Conservation (phyloP, 179 eudicot genomes). For the Silene vulgaris region DNA sequence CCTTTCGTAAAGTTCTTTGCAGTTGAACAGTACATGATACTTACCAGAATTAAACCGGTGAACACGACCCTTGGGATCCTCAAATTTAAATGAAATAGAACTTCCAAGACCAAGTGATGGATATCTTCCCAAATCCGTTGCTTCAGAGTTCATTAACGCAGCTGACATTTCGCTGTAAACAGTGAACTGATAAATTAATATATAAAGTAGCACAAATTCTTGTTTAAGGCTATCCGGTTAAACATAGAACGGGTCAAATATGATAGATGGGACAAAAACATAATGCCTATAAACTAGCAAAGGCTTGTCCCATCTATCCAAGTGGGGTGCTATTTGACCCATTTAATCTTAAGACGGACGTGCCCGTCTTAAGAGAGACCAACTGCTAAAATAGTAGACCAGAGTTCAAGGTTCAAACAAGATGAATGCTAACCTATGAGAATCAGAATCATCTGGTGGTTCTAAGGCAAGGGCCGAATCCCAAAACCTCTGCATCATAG, state of each 20-base stretch:
- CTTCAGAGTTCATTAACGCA: conserved; percentile 53
- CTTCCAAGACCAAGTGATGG: conserved; percentile 87
- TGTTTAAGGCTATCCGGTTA: too few relatives aligned
- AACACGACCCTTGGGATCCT: conserved; percentile 70
- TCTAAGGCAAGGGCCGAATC: conserved; percentile 90
- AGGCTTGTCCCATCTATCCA: too few relatives aligned
- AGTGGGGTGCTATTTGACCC: too few relatives aligned
- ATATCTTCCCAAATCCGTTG: conserved; percentile 54
- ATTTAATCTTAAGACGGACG: too few relatives aligned
- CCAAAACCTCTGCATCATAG: conserved; percentile 99
- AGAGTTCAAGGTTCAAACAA: conserved; percentile 19
- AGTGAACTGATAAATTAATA: conserved; percentile 8
- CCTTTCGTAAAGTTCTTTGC: neutral
- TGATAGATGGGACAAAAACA: too few relatives aligned
- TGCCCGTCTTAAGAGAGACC: too few relatives aligned
- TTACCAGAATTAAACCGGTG: conserved; percentile 82
- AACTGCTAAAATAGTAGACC: neutral
- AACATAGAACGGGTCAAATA: too few relatives aligned
- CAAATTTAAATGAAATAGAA: conserved; percentile 70
- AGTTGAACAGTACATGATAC: conserved; percentile 18
- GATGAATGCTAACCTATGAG: conserved; percentile 55
- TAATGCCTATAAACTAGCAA: too few relatives aligned
- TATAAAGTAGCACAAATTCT: neutral
- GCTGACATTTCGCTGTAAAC: conserved; percentile 70
- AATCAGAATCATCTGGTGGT: conserved; percentile 77